A percentile compares a stretch with the other conserved stretches of the same genome.
These are phyloP conservation scores for Geosmithia flava DNA, from an alignment of 2,329 filamentous ascomycete genomes.

Conservation along the genomic window DNA sequence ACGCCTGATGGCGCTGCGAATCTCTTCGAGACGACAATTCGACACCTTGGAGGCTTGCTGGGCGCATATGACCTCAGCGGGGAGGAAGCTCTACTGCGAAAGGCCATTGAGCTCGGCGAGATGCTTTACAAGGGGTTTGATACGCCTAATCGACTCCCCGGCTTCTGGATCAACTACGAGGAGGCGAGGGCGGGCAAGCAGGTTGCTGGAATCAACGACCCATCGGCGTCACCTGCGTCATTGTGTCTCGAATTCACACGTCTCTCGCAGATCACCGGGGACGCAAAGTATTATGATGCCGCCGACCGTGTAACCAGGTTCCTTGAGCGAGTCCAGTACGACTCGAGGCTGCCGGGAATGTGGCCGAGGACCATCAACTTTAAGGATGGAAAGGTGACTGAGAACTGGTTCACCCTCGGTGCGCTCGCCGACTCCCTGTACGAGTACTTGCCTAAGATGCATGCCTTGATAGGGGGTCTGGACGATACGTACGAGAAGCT, in stretches of 20 bases:
- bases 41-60: conserved; percentile 37
- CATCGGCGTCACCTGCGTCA: conserved; percentile 31
- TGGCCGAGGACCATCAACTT: conserved; percentile 48
- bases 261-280: conserved; percentile 47
- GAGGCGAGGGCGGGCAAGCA: conserved; percentile 27
- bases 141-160: conserved; percentile 35
- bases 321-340: conserved; percentile 38
- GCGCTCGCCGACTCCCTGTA: conserved; percentile 46
- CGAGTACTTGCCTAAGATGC: conserved; percentile 56
- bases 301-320: conserved; percentile 42
- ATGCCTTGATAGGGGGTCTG: conserved; percentile 51
- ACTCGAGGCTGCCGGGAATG: conserved; percentile 46
- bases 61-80: conserved; percentile 35
- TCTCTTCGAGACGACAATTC: conserved; percentile 41
- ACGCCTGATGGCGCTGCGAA: conserved; percentile 28
- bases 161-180: conserved; percentile 22
- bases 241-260: conserved; percentile 50
- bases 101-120: conserved; percentile 36
- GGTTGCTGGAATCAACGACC: conserved; percentile 24
- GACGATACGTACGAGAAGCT: conserved; percentile 24
- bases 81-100: conserved; percentile 27
- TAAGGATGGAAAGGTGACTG: conserved; percentile 28
- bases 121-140: conserved; percentile 42
- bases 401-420: conserved; percentile 42
- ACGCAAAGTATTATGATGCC: conserved; percentile 49